Conservation (phyloP, 495 filamentous ascomycete species). For the Podospora pseudocomata region DNA sequence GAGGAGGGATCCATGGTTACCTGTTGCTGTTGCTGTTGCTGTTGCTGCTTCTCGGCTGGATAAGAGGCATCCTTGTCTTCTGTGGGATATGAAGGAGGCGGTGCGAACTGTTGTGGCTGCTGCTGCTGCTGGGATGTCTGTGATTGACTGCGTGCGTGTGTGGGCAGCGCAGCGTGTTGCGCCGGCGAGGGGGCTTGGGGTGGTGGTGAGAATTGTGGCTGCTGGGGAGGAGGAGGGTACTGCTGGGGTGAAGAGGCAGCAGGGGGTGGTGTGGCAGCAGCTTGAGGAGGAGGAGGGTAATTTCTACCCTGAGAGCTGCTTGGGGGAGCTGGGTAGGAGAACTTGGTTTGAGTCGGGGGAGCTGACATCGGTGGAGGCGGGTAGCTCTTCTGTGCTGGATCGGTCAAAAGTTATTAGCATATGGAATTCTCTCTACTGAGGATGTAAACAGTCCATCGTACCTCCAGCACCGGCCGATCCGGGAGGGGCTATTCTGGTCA, state of each 20-base stretch:
- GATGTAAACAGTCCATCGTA: conserved; percentile 14
- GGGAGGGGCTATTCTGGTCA: conserved; percentile 27
- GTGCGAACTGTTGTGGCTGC: conserved; percentile 30
- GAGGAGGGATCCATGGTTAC: conserved; percentile 27
- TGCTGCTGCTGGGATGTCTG: conserved; percentile 32
- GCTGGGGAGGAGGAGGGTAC: conserved; percentile 33
- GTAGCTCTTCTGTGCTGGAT: conserved; percentile 28
- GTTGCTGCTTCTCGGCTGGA: conserved; percentile 18
- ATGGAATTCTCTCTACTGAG: neutral
- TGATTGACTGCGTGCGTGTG: conserved; percentile 28
- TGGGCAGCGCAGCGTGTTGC: conserved; percentile 29
- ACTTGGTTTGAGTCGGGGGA: conserved; percentile 46
- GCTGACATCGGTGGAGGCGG: conserved; percentile 36
- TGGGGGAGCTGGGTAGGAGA: conserved; percentile 43
- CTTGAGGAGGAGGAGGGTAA: conserved; percentile 37
- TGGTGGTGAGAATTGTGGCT: conserved; percentile 22
- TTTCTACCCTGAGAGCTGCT: conserved; percentile 25
- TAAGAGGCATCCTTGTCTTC: conserved; percentile 2
- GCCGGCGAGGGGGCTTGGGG: conserved; percentile 14
- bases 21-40: conserved; percentile 23
- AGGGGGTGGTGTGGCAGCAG: conserved; percentile 18
- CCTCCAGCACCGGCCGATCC: conserved; percentile 25
- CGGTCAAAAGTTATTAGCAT: conserved; percentile 2
- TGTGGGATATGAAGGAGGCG: conserved; percentile 30
- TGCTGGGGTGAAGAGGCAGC: conserved; percentile 21